Evolutionary conservation across 257 asterid species (phyloP).

Genomic region (Plectranthus barbatus): DNA sequence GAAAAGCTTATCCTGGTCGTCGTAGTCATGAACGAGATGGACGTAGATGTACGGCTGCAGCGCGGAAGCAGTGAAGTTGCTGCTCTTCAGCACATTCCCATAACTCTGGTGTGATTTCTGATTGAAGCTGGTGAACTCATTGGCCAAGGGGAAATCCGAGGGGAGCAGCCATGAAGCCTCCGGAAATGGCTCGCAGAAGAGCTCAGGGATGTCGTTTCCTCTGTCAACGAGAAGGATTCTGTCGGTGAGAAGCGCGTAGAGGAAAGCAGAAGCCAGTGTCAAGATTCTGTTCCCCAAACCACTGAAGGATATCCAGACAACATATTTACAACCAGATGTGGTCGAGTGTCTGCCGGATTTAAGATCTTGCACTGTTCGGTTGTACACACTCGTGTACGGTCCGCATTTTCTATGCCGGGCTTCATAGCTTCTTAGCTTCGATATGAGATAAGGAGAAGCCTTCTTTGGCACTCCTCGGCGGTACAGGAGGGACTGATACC

Average conservation of each 20-base stretch:
- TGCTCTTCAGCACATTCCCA: conserved; percentile 46
- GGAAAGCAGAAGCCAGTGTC: conserved; percentile 62
- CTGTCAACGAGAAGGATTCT: conserved; percentile 73
- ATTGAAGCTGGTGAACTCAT: conserved; percentile 29
- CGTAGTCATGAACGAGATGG: conserved; percentile 62
- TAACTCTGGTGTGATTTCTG: conserved; percentile 42
- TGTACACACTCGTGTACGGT: conserved; percentile 49
- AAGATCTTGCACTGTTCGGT: conserved; percentile 38
- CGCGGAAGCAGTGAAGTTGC: conserved; percentile 13
- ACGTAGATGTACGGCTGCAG: conserved; percentile 41
- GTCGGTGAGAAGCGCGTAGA: conserved; percentile 77
- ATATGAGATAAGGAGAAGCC: conserved; percentile 58
- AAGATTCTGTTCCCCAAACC: conserved; percentile 75
- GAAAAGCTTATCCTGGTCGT: conserved; percentile 47
- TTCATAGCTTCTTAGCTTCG: conserved; percentile 63
- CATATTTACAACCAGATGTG: conserved; percentile 48
- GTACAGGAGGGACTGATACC: conserved; percentile 46
- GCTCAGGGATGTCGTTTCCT: conserved; percentile 48
- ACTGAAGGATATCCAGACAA: conserved; percentile 62
- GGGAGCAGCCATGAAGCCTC: conserved; percentile 75
- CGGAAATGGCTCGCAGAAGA: conserved; percentile 87
- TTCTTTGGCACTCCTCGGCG: conserved; percentile 24
- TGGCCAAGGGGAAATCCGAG: conserved; percentile 40
- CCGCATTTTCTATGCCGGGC: conserved; percentile 67
- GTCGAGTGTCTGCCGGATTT: conserved; percentile 28